Percentiles rank a stretch among this genome's conserved stretches.
Conservation (phyloP, 2,329 filamentous ascomycete species). For the Chaetomiaceae sp. region DNA sequence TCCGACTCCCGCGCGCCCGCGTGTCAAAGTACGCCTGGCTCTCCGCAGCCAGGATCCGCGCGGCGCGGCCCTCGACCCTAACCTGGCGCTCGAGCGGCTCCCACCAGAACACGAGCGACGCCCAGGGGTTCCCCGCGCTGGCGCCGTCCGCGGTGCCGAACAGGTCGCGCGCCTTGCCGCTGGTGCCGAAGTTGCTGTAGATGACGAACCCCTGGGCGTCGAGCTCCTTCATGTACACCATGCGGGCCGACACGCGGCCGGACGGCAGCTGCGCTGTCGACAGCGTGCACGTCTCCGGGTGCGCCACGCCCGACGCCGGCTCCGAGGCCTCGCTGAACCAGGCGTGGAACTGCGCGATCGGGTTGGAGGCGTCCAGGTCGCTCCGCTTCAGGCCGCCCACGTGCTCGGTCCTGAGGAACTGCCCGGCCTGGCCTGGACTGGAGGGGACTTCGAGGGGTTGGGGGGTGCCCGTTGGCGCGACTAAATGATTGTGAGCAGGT, state of each 20-base stretch:
- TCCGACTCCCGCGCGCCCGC: conserved; percentile 67
- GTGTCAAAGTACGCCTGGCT: conserved; percentile 64
- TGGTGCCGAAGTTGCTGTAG: conserved; percentile 88
- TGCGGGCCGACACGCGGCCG: conserved; percentile 75
- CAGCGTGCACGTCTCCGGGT: conserved; percentile 84
- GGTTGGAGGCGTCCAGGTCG: conserved; percentile 56
- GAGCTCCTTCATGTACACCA: conserved; percentile 94
- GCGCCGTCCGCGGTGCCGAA: conserved; percentile 27
- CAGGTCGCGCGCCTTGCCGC: conserved; percentile 61
- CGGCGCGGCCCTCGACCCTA: conserved; percentile 71
- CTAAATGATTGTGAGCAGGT: no score
- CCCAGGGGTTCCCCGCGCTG: conserved; percentile 59
- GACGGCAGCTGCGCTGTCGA: conserved; percentile 78
- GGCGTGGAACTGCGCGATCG: conserved; percentile 76
- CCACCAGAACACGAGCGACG: conserved; percentile 88
- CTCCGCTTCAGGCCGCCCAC: conserved; percentile 51
- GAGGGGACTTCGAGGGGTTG: conserved; percentile 59
- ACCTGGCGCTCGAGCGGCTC: conserved; percentile 80
- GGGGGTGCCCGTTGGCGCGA: conserved; percentile 26
- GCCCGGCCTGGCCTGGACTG: conserved; percentile 59
- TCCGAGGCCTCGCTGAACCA: conserved; percentile 77
- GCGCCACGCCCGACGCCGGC: conserved; percentile 44
- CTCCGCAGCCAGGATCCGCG: conserved; percentile 62
- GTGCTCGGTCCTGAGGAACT: conserved; percentile 56
- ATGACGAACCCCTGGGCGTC: conserved; percentile 78